Conservation (phyloP, 768 basidiomycete species). For the Trametopsis cervina region DNA sequence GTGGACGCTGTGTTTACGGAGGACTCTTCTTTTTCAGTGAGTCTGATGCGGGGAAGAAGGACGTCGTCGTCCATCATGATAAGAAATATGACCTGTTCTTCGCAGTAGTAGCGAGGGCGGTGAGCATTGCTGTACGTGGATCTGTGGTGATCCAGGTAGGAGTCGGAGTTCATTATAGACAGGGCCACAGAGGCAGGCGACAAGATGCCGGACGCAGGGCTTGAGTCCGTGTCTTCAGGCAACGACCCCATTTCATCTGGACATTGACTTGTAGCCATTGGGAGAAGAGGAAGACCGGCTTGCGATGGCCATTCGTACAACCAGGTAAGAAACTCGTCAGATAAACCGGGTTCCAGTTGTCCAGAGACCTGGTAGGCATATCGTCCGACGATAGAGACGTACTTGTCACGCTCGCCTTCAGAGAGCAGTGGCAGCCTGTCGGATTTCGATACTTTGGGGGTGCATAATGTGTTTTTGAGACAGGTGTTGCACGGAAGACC, state of each 20-base stretch:
- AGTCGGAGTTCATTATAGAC: not conserved
- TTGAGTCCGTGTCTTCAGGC: not conserved
- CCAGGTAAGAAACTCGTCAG: not conserved
- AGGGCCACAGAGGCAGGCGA: not conserved
- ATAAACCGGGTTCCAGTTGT: not conserved
- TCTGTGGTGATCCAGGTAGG: no score
- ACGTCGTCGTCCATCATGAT: not conserved
- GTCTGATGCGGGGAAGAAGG: not conserved
- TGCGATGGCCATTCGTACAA: not conserved
- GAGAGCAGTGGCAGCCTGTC: not conserved
- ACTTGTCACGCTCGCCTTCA: not conserved
- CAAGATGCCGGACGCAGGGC: not conserved
- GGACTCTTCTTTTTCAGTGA: not conserved
- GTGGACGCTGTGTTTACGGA: no score
- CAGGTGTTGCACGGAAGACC: not conserved
- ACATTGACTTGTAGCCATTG: no score
- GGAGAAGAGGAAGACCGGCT: not conserved
- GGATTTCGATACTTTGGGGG: not conserved
- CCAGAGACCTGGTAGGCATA: not conserved
- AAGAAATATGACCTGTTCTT: not conserved
- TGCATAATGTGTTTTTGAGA: not conserved
- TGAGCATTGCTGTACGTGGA: no score
- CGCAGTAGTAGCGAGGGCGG: not conserved
- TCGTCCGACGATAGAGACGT: not conserved
- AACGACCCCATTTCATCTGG: no score